Conservation (phyloP, 2,329 filamentous ascomycete genomes). For the Hymenoscyphus infarciens region DNA sequence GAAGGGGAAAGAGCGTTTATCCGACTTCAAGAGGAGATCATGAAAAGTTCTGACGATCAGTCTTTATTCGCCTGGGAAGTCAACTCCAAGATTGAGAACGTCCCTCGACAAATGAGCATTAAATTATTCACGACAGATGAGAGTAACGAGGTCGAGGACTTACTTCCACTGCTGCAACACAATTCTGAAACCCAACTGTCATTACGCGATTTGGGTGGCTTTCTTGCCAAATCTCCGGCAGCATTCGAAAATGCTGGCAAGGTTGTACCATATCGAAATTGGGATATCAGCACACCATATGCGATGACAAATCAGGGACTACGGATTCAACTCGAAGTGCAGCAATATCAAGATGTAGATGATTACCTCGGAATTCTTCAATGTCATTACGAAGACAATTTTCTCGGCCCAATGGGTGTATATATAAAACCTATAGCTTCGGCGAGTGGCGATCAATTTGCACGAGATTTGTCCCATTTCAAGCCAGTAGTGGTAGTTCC, state of each 20-base stretch:
- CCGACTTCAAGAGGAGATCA: conserved; percentile 38
- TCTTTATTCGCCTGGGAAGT: conserved; percentile 34
- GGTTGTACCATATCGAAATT: conserved; percentile 15
- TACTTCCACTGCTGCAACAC: not conserved
- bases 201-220: conserved; percentile 5
- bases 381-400: conserved; percentile 12
- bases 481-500: conserved; percentile 10
- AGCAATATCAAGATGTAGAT: not conserved
- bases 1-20: conserved; percentile 35
- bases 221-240: conserved; percentile 14
- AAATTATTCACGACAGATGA: not conserved
- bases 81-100: not conserved
- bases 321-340: conserved; percentile 7
- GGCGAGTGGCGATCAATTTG: conserved; percentile 12
- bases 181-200: not conserved
- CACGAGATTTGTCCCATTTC: not conserved
- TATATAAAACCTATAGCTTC: conserved; percentile 9
- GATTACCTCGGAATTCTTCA: conserved; percentile 11
- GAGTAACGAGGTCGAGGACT: not conserved
- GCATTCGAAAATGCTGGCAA: conserved; percentile 11
- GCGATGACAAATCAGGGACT: conserved; percentile 15
- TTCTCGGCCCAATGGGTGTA: conserved; percentile 7
- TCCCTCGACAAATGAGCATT: not conserved
- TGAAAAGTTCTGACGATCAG: conserved; percentile 38
- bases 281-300: conserved; percentile 14